Conservation (phyloP, 1,284 basidiomycete genomes). For the Entoloma clypeatum region DNA sequence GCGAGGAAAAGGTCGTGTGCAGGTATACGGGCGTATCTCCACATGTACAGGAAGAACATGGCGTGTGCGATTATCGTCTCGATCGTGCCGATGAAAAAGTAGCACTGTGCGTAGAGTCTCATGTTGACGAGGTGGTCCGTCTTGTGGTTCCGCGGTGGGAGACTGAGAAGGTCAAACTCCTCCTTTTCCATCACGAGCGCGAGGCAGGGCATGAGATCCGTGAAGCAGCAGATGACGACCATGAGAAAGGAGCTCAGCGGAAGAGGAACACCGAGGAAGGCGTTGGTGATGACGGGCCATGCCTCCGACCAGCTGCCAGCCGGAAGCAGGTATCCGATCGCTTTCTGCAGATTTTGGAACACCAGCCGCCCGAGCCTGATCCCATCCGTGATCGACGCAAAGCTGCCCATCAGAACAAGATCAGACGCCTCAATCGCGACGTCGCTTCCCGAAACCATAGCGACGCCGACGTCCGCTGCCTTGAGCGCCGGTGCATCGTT, state of each 20-base stretch:
- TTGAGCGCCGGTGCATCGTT: constrained; percentile 67
- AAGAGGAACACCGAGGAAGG: constrained; percentile 17
- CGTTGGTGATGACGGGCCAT: constrained; percentile 19
- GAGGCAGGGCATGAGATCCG: constrained; percentile 15
- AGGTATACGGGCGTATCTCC: constrained; percentile 15
- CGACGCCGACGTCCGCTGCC: constrained; percentile 53
- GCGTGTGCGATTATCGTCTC: constrained; percentile 15
- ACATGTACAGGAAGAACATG: constrained; percentile 20
- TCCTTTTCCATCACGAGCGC: constrained; percentile 21
- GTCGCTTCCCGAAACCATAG: constrained; percentile 50
- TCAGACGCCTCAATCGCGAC: constrained; percentile 35
- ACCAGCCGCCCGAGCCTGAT: constrained; percentile 61
- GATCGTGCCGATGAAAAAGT: constrained; percentile 19
- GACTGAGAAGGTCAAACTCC: constrained; percentile 20
- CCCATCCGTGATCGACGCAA: constrained; percentile 46
- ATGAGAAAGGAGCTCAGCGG: constrained; percentile 20
- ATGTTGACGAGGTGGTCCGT: constrained; percentile 20
- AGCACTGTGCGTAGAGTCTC: constrained; percentile 18
- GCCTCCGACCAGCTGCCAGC: constrained; percentile 34
- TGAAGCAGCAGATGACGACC: constrained; percentile 20
- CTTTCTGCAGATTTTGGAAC: constrained; percentile 66
- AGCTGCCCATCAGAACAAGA: constrained; percentile 41
- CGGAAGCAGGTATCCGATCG: constrained; percentile 44
- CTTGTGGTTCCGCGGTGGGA: constrained; percentile 18
- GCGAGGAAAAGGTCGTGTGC: constrained; percentile 13